phyloP scores from a whole-genome alignment of 352 stramenopile species.

The Phytophthora foliorum region DNA sequence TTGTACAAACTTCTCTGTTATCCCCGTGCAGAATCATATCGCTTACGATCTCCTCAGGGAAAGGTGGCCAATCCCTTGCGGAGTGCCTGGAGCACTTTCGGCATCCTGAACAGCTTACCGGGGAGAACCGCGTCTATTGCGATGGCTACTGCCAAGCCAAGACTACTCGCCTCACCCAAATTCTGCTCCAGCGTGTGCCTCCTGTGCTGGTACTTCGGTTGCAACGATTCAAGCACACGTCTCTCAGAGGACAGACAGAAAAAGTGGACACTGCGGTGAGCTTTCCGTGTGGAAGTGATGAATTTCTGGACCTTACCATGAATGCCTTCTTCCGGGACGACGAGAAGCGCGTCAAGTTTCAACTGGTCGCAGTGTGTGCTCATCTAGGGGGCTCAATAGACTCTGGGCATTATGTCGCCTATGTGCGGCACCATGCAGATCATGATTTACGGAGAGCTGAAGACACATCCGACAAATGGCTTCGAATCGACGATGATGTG shows the following conservation, averaged over 20 bases:
- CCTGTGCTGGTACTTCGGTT: conserved; percentile 68
- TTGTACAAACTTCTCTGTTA: not conserved
- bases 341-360: conserved; percentile 51
- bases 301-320: conserved; percentile 66
- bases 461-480: conserved; percentile 48
- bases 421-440: conserved; percentile 41
- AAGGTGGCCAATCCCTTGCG: conserved; percentile 52
- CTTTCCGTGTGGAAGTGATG: conserved; percentile 57
- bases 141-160: conserved; percentile 71
- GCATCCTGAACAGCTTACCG: conserved; percentile 65
- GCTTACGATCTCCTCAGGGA: conserved; percentile 56
- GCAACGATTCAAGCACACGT: conserved; percentile 75
- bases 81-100: conserved; percentile 65
- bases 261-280: conserved; percentile 67
- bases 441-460: conserved; percentile 1
- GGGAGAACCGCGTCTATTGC: conserved; percentile 80
- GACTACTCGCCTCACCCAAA: conserved; percentile 76
- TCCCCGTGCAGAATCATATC: conserved; percentile 60
- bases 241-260: conserved; percentile 38
- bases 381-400: conserved; percentile 73
- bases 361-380: conserved; percentile 75
- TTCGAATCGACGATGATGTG: conserved; percentile 78
- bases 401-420: conserved; percentile 83
- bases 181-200: conserved; percentile 71
- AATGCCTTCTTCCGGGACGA: conserved; percentile 76